Evolutionary conservation across 768 basidiomycete genomes (phyloP), one percentile per base, ranked within the genome.

Genomic region (Hemileccinum impolitum): DNA sequence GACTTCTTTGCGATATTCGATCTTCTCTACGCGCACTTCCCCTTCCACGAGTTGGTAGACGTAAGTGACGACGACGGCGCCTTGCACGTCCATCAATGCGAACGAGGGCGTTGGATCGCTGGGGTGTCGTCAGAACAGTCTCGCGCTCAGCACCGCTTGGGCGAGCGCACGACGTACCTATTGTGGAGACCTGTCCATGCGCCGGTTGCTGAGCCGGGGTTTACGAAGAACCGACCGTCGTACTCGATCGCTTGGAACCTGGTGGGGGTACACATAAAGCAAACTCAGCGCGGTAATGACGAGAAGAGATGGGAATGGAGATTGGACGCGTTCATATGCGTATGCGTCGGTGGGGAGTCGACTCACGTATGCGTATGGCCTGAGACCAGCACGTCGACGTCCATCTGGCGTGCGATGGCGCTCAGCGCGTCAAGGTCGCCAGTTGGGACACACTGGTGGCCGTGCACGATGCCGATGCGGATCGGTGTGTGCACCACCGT

Each of bases 31-130:
- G n/a, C 89, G 78, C 3, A 94, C 92, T 67, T 94, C 93, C 36
- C 91, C 90, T 37, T 94, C 92, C 39, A 95, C 87, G 26, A 95
- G 81, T 62, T 94, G 92, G 67, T 95, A 97, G 3, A 98, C 94
- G 61, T 96, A 98, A 3, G 95, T 98, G 23, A 96, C 94, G 30
- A 99, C 90, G 9, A 95, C 92, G 3, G 91, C 83, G 5, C 96
- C 96, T 70, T 99, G 96, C 31, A 99, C 86, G 65, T 98, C 96
- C 87, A 99, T 92, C 39, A 98, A 72, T 1, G 96, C 96, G 62
- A 99, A 99, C 3, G 92, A 94, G 0, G 96, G 95, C 2, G 80
- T 92, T 3, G 88, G 84, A 25, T 92, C 91, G 4, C 92, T 94
- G 59, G 7, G 31, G 10, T 11, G 37, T 6, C 15, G 26, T 56